Evolutionary conservation across 768 basidiomycete genomes (phyloP), one percentile per base, ranked within the genome.

Genomic region (Hysterangium stoloniferum): DNA sequence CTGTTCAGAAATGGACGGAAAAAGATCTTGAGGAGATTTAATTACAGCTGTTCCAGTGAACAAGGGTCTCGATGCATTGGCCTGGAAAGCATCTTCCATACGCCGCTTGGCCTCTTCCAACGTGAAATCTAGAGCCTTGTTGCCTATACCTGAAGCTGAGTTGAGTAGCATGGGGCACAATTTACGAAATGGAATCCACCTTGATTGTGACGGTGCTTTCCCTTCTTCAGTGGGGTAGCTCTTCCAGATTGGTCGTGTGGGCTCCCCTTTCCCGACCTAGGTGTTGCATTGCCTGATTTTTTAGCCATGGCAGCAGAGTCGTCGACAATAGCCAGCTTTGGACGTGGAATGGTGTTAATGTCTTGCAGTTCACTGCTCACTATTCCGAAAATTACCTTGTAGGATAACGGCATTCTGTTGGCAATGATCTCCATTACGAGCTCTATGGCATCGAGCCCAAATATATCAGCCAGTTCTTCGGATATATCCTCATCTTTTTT

Each of bases 401-500:
- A 56, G 25, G 66, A 69, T 28, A 84, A 60, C 1, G 64, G 60
- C 6, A 57, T 54, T 19, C 93, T 79, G 27, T 79, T 71, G 15
- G 69, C 61, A 1, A 96, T 64, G 24, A 96, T 74, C 35, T 86
- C 77, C 66, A 76, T 77, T 6, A 85, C 79, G 29, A 92, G 68
- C 24, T 89, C 88, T 42, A 97, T 79, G 15, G 84, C 77, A 44
- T 95, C 87, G 62, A 83, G 89, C 2, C 93, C 95, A 41, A 94
- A 63, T 8, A 88, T 68, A 53, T 96, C 93, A 6, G 76, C 78
- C 8, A 97, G 63, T 57, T 89, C 84, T 24, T 69, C 77, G 24
- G 89, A 86, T 27, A 96, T 84, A 19, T 77, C 79, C 27, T 92
- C 87, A 56, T 84, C 73, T 34, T 22, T 52, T 46, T 38, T 38